Evolutionary conservation across 1,139 yeast genomes (phyloP).

Genomic region (Candida sp.): DNA sequence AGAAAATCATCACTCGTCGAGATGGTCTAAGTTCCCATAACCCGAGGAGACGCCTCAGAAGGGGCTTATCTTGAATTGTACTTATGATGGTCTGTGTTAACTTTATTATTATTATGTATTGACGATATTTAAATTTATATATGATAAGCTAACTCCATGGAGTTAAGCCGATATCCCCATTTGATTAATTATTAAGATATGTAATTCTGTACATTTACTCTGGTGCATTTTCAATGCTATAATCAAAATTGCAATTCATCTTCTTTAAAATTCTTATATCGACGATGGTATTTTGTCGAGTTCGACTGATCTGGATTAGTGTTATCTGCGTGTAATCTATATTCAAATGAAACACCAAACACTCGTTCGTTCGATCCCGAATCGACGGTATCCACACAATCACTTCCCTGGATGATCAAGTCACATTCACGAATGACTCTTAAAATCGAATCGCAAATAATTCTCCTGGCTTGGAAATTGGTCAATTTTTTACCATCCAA

Average conservation of each 20-base stretch:
- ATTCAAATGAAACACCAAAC: conserved; percentile 43
- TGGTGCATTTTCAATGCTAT: too few species aligned
- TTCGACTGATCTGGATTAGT: conserved; percentile 9
- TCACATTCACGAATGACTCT: conserved; percentile 50
- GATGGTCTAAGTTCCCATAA: too few species aligned
- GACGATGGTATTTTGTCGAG: background rate
- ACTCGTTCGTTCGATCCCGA: conserved; percentile 39
- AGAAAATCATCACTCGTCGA: too few species aligned
- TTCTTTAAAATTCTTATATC: background rate
- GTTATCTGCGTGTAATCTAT: conserved; percentile 42
- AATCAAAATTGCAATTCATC: background rate
- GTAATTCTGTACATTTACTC: too few species aligned
- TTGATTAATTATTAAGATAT: too few species aligned
- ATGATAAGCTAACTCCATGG: too few species aligned
- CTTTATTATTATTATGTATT: too few species aligned
- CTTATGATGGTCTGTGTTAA: too few species aligned
- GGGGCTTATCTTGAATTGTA: too few species aligned
- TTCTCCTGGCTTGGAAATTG: conserved; percentile 44
- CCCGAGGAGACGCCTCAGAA: too few species aligned
- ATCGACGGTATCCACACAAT: conserved; percentile 28
- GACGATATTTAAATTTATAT: too few species aligned
- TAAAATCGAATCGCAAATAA: conserved; percentile 47
- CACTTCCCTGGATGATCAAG: conserved; percentile 31
- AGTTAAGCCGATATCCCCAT: too few species aligned
- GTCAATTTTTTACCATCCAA: conserved; percentile 27